These are phyloP conservation scores for Yamadazyma sp. DNA, from an alignment of 805 yeast species.

Conservation along the genomic window DNA sequence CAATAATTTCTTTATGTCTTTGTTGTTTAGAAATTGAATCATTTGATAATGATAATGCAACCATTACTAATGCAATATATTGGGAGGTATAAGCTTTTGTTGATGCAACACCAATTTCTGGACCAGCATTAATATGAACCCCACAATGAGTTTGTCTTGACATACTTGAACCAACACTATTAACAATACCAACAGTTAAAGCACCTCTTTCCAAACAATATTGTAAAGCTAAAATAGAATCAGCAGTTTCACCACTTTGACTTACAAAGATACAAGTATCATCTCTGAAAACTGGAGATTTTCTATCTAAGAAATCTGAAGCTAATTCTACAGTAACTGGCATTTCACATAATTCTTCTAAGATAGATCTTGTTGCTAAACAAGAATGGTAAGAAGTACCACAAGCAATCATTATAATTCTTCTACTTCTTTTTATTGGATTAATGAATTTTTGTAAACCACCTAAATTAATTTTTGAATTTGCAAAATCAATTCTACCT, in stretches of 20 bases:
- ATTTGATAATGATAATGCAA: constrained; percentile 91
- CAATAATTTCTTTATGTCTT: constrained; percentile 83
- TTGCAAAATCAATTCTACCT: constrained; percentile 94
- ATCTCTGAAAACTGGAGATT: constrained; percentile 96
- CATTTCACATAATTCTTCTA: constrained; percentile 93
- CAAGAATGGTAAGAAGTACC: constrained; percentile 99
- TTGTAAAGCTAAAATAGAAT: constrained; percentile 89
- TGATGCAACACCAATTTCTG: constrained; percentile 98
- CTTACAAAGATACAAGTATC: constrained; percentile 97
- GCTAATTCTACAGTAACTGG: constrained; percentile 93
- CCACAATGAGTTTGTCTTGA: constrained; percentile 98
- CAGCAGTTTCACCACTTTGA: constrained; percentile 99
- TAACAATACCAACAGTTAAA: constrained; percentile 94
- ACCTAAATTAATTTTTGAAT: constrained; percentile 74
- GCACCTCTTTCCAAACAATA: constrained; percentile 98
- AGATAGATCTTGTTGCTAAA: constrained; percentile 91
- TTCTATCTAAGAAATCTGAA: constrained; percentile 91
- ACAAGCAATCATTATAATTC: constrained; percentile 97
- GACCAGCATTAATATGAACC: constrained; percentile 99
- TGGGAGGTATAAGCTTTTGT: constrained; percentile 99
- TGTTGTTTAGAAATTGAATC: constrained; percentile 74
- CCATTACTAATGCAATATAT: constrained; percentile 93
- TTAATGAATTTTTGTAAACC: constrained; percentile 84
- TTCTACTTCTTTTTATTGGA: constrained; percentile 88
- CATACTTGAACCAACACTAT: constrained; percentile 94